A percentile compares a stretch with the other conserved stretches of the same genome.
Conservation (phyloP, 2,329 filamentous ascomycete species). For the Dryadomyces quercivorus region DNA sequence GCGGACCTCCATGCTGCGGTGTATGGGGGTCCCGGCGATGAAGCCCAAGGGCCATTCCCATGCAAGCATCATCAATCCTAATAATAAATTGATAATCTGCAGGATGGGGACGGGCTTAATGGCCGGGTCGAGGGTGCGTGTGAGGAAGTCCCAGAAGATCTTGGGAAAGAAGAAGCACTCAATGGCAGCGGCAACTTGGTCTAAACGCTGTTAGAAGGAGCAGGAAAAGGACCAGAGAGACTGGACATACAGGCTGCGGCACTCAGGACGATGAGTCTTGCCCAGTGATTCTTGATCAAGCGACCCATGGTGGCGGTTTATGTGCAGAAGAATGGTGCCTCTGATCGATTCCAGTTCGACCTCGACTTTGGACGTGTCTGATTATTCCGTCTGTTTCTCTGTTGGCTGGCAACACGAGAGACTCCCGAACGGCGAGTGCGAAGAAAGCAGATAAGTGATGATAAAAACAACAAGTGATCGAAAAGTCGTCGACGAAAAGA, state of each 20-base stretch:
- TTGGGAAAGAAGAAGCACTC: slow-evolving; percentile 97
- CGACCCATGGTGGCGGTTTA: slow-evolving; percentile 60
- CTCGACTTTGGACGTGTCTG: background rate
- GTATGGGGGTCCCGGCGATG: slow-evolving; percentile 64
- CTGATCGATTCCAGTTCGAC: too few species aligned
- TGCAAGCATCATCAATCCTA: slow-evolving; percentile 65
- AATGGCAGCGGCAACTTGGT: slow-evolving; percentile 74
- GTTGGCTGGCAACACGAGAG: too few species aligned
- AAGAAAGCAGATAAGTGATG: background rate
- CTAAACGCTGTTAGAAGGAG: slow-evolving; percentile 31
- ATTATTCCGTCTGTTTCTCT: background rate
- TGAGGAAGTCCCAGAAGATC: slow-evolving; percentile 95
- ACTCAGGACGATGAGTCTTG: slow-evolving; percentile 80
- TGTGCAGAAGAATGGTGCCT: background rate
- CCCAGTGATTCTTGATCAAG: slow-evolving; percentile 99
- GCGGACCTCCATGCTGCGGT: slow-evolving; percentile 78
- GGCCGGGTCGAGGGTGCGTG: slow-evolving; percentile 73
- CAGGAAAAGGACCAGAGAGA: background rate
- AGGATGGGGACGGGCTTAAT: slow-evolving; percentile 82
- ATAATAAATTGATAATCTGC: slow-evolving; percentile 78
- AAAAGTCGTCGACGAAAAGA: slow-evolving; percentile 11
- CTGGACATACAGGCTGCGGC: slow-evolving; percentile 57
- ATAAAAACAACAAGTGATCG: slow-evolving; percentile 3
- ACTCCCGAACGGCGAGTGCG: background rate
- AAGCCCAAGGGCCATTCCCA: slow-evolving; percentile 84